Evolutionary conservation across 2,329 filamentous ascomycete genomes (phyloP).

Genomic region (Dothistroma pini): DNA sequence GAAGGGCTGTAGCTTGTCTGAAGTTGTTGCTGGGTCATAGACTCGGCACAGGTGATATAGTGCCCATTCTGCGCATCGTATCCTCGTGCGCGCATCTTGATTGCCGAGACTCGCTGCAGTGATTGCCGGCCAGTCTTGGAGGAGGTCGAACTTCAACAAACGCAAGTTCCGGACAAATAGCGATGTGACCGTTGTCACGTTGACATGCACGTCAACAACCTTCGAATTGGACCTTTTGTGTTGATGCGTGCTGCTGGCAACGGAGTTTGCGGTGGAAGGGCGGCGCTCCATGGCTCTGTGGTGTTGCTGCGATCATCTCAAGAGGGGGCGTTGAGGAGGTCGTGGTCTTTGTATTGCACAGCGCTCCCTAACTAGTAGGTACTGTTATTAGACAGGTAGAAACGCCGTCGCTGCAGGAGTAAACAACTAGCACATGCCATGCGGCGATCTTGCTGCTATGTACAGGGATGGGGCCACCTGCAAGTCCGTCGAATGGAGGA

Average conservation of each 20-base stretch:
- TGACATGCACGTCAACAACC: conserved; percentile 8
- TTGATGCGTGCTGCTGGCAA: conserved; percentile 7
- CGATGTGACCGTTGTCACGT: conserved; percentile 41
- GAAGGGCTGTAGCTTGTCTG: conserved; percentile 80
- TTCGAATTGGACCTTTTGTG: conserved; percentile 21
- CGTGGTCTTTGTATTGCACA: neutral
- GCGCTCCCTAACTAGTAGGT: neutral
- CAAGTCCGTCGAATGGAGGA: no score
- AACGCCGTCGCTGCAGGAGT: neutral
- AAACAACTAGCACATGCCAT: neutral
- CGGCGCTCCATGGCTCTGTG: conserved; percentile 5
- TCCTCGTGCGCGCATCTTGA: conserved; percentile 66
- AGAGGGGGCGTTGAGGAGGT: neutral
- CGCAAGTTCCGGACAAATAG: conserved; percentile 81
- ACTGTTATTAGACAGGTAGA: neutral
- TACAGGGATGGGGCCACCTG: neutral
- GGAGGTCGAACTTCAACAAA: conserved; percentile 73
- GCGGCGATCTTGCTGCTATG: no score
- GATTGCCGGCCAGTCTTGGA: conserved; percentile 76
- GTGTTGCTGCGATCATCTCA: neutral
- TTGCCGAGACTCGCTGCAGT: conserved; percentile 65
- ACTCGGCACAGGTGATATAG: conserved; percentile 82
- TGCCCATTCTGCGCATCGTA: conserved; percentile 82
- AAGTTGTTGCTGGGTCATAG: conserved; percentile 74
- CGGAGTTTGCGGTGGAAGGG: conserved; percentile 5